Evolutionary conservation across 2,329 filamentous ascomycete species (phyloP).

Genomic region (Scolecobasidium constrictum): DNA sequence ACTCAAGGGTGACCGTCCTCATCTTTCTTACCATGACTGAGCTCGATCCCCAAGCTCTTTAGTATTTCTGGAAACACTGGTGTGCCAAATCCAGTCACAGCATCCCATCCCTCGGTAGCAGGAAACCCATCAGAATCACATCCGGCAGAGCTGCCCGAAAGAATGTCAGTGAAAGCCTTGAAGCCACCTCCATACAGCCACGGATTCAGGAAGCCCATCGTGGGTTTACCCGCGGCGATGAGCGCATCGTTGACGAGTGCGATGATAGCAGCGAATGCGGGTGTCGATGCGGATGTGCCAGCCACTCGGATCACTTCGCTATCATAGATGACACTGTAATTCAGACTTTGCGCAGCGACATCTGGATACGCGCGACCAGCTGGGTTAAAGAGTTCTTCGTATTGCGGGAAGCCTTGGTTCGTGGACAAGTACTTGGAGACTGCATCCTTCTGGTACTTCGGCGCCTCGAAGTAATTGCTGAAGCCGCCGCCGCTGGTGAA

Average conservation of each 20-base stretch:
- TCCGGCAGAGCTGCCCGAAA: conserved; percentile 22
- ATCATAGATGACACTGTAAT: conserved; percentile 3
- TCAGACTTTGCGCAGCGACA: conserved; percentile 9
- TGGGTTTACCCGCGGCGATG: conserved; percentile 31
- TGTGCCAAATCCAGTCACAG: conserved; percentile 38
- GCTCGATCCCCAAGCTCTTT: neutral
- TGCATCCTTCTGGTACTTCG: conserved; percentile 8
- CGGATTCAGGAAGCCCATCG: conserved; percentile 45
- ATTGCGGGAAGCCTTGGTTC: conserved; percentile 6
- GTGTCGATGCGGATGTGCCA: conserved; percentile 18
- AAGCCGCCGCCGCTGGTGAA: conserved; percentile 27
- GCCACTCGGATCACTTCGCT: neutral
- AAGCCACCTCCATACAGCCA: conserved; percentile 34
- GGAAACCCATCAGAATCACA: conserved; percentile 15
- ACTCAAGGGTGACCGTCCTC: too few species aligned
- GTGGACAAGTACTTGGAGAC: conserved; percentile 3
- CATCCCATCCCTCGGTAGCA: conserved; percentile 35
- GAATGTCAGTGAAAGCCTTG: conserved; percentile 18
- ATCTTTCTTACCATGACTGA: too few species aligned
- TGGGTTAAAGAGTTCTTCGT: conserved; percentile 6
- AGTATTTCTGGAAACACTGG: conserved; percentile 18
- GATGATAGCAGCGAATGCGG: conserved; percentile 43
- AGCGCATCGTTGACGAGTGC: conserved; percentile 48
- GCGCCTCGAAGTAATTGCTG: conserved; percentile 28
- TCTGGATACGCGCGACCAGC: conserved; percentile 11